phyloP scores from a whole-genome alignment of 139 green algal genomes.

The Chlamydomonas schloesseri region DNA sequence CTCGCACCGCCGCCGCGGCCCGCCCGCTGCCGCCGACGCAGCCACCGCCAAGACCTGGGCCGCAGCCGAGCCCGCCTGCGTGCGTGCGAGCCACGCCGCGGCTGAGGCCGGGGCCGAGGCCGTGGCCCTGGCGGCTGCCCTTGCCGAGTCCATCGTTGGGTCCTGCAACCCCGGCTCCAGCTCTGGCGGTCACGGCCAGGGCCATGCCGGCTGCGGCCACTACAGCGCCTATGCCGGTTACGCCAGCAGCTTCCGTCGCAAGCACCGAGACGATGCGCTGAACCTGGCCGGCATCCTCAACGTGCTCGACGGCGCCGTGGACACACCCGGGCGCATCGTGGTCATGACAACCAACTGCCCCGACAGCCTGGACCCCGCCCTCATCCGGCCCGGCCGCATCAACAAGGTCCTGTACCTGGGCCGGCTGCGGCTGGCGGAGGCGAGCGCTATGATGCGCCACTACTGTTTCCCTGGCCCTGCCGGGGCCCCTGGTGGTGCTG shows the following conservation, averaged over 20 bases:
- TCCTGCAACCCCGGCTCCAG: too few species aligned
- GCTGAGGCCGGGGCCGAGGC: too few species aligned
- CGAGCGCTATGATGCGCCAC: constrained; percentile 56
- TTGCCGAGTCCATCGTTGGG: too few species aligned
- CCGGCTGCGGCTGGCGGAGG: constrained; percentile 46
- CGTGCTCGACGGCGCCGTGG: constrained; percentile 59
- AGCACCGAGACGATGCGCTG: constrained; percentile 21
- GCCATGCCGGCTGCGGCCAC: neutral
- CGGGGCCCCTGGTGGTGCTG: neutral
- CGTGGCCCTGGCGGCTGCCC: too few species aligned
- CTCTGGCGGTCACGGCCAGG: too few species aligned
- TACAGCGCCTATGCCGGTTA: neutral
- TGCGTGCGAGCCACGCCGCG: too few species aligned
- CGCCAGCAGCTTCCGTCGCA: too few species aligned
- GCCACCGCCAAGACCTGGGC: too few species aligned
- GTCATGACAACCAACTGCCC: constrained; percentile 64
- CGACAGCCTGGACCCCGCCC: constrained; percentile 61
- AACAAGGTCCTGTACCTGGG: constrained; percentile 59
- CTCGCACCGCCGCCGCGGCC: too few species aligned
- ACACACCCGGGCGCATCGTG: constrained; percentile 48
- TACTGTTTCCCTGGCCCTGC: constrained; percentile 60
- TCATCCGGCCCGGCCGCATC: constrained; percentile 55
- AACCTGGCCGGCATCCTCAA: constrained; percentile 56
- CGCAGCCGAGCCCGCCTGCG: too few species aligned
- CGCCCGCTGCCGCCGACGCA: too few species aligned